Percentiles rank a stretch among this genome's conserved stretches.
These are phyloP conservation scores for Russula vinacea DNA, from an alignment of 768 basidiomycete genomes.

Conservation along the genomic window DNA sequence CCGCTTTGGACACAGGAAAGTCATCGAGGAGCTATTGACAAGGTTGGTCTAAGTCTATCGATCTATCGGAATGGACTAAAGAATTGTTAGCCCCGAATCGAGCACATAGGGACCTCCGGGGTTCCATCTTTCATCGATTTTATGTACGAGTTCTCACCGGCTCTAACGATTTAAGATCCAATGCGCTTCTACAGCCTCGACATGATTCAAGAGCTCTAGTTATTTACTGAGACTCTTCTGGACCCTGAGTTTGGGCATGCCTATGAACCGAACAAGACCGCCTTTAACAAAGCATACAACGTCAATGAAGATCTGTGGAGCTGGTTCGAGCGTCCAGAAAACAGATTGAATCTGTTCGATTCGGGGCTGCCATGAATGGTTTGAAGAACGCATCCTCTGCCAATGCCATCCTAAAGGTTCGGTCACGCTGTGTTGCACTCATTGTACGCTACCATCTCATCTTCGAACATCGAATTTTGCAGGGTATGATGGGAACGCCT, in stretches of 20 bases:
- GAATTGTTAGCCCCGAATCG: constrained; percentile 11
- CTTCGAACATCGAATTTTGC: neutral
- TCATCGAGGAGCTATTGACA: constrained; percentile 28
- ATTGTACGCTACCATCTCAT: neutral
- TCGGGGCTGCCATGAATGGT: constrained; percentile 6
- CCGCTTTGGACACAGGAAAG: constrained; percentile 33
- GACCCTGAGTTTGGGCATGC: constrained; percentile 13
- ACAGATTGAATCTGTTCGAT: constrained; percentile 6
- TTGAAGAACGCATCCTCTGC: neutral
- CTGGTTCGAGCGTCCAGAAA: constrained; percentile 8
- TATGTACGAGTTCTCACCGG: constrained; percentile 1
- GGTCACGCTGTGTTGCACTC: neutral
- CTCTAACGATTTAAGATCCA: neutral
- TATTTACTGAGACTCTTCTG: constrained; percentile 31
- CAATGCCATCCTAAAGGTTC: constrained; percentile 10
- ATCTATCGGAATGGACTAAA: constrained; percentile 17
- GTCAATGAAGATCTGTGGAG: neutral
- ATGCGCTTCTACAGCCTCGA: constrained; percentile 11
- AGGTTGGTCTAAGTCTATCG: constrained; percentile 5
- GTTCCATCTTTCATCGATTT: constrained; percentile 8
- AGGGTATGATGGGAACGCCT: constrained; percentile 16
- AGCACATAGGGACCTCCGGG: constrained; percentile 16
- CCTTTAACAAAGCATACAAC: constrained; percentile 5
- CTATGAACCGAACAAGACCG: neutral
- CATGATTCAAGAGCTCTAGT: constrained; percentile 30